Percentiles rank a stretch among this genome's conserved stretches.
phyloP scores from a whole-genome alignment of 2,329 filamentous ascomycete species.

The Dothideomycetes sp. region DNA sequence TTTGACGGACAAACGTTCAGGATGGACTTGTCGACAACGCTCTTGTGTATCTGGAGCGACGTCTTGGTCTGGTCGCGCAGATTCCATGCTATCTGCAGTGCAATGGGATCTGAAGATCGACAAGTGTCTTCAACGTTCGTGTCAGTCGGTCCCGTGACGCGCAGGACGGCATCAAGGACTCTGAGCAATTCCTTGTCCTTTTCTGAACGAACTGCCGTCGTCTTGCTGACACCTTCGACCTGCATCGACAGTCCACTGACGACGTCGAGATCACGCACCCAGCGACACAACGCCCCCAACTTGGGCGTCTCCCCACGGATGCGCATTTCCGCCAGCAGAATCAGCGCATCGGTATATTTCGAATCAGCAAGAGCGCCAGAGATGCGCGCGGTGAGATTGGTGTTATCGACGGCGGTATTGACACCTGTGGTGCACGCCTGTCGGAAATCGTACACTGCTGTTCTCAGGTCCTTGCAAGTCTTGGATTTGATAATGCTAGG shows the following conservation, averaged over 20 bases:
- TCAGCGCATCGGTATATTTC: constrained; percentile 53
- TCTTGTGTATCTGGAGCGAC: constrained; percentile 40
- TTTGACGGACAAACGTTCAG: constrained; percentile 29
- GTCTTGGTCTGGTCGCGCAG: constrained; percentile 33
- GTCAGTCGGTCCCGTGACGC: constrained; percentile 53
- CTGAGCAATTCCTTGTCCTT: constrained; percentile 45
- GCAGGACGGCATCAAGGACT: constrained; percentile 53
- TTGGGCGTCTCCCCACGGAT: constrained; percentile 56
- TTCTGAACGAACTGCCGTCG: constrained; percentile 26
- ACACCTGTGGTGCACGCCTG: constrained; percentile 57
- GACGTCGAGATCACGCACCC: constrained; percentile 61
- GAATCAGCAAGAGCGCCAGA: constrained; percentile 55
- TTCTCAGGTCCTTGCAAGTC: constrained; percentile 53
- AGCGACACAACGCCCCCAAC: constrained; percentile 57
- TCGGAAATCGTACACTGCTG: constrained; percentile 58
- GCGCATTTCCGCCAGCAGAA: constrained; percentile 59
- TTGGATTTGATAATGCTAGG: constrained; percentile 57
- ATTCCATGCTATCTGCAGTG: constrained; percentile 51
- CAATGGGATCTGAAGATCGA: constrained; percentile 36
- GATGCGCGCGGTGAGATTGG: constrained; percentile 56
- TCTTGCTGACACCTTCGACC: constrained; percentile 30
- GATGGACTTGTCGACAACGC: constrained; percentile 48
- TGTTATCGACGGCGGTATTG: constrained; percentile 46
- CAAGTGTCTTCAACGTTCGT: constrained; percentile 25
- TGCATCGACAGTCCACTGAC: constrained; percentile 54